Base-by-base conservation (phyloP, 768 basidiomycete genomes). In the Dacryopinax spathularia region DNA sequence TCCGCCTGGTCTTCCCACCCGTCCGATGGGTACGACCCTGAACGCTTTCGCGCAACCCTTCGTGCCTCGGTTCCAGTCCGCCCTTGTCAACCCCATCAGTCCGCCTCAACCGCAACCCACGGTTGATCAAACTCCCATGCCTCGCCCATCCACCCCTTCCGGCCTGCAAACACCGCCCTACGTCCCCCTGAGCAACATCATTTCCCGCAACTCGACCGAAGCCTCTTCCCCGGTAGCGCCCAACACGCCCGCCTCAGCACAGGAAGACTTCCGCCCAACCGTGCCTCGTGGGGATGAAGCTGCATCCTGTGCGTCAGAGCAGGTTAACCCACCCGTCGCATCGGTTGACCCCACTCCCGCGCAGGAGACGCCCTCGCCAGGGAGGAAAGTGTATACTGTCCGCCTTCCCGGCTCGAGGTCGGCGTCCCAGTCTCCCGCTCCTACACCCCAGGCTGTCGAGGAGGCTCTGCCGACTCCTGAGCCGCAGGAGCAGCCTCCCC, bases 281-380 rank as follows among this genome's bases (percentile, higher is more conserved):
- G 59, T 36, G 25, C 59, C 59, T 18, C 63, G 35, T 34, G 31
- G 34, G 10, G 36, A 35, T 34, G 88, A 66, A 44, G 63, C 13
- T 48, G 27, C 1, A 13, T 29, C 39, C 13, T 36, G 22, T 22
- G 43, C 33, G 34, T 22, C 7, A 31, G 15, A 43, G 9, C 7
- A 29, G 18, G 13, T 15, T 34, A 12, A 9, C 29, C 60, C 37
- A 18, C 35, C 22, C 29, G 44, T 25, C 29, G 41, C 22, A 33
- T 48, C 66, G 63, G 65, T 64, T 62, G 16, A 65, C 66, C 65
- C 35, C 35, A 12, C 29, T 33, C 13, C 27, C 34, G 15, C 48
- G 27, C 48, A 10, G 27, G 1, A 33, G 22, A 25, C n/a, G 13
- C 27, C 33, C 39, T 20, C 5, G 25, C 12, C 13, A 56, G 6